Evolutionary conservation across 306 rosid genomes (phyloP), one percentile per base, ranked within the genome.

Genomic region (Pterocarpus macrocarpus): DNA sequence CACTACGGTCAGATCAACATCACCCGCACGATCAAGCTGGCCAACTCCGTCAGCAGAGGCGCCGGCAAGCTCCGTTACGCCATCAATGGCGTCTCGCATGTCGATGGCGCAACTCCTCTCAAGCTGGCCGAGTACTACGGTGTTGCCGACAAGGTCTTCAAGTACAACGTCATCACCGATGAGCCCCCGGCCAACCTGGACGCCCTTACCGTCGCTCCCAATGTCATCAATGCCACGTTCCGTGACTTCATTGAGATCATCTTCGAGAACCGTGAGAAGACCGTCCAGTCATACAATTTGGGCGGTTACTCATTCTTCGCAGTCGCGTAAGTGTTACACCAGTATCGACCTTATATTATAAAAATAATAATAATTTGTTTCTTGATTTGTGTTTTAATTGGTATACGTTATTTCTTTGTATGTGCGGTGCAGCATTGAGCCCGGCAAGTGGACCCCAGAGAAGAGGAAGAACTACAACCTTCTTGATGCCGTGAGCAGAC

Each of bases 1-100:
- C 92, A 92, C 39, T 94, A 94, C 10, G 98, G 98, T 5, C 66
- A 79, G 32, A 92, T 94, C 78, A 92, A 90, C 89, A 94, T 94
- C 66, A 89, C 92, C 11, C 94, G 98, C 67, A 94, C 98, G 22
- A 85, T 94, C 73, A 90, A 79, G 85, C 0, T 94, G 0, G 83
- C 64, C 14, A 90, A 92, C 89, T 67, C 91, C 0, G 80, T 53
- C 0, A 10, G 55, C 73, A 74, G 16, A 5, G 83, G 30, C 0
- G 64, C 76, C 0, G 97, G 91, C 0, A 85, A 87, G 82, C 86
- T 92, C 5, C 92, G 98, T 22, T 94, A 89, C 61, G 90, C 88
- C 15, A 17, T 94, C 3, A 89, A 92, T 8, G 94, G 92, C 1
- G 84, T 92, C 34, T 92, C 98, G 17, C 97, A 92, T 66, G 39